Evolutionary conservation across 1,284 basidiomycete genomes (phyloP).

Genomic region (Ustilago xerochloae): DNA sequence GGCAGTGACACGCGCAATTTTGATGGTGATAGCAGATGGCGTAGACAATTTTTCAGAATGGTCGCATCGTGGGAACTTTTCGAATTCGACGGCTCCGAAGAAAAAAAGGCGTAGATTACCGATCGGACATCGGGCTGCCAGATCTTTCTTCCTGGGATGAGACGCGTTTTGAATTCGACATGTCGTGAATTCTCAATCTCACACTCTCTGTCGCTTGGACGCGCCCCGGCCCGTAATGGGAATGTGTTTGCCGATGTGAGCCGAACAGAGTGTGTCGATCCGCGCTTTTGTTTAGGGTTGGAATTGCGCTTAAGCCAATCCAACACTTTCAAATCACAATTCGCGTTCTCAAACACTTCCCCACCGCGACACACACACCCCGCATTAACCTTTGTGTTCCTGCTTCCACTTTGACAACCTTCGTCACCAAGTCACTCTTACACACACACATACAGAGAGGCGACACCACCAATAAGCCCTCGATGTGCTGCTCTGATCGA

Average conservation of each 20-base stretch:
- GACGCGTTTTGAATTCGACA: no score
- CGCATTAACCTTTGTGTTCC: not conserved
- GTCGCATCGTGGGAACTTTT: conserved; percentile 36
- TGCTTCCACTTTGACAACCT: not conserved
- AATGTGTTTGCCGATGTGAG: conserved; percentile 17
- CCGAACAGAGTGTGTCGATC: conserved; percentile 12
- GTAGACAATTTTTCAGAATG: not conserved
- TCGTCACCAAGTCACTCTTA: not conserved
- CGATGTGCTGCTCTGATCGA: not conserved
- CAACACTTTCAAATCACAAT: conserved; percentile 12
- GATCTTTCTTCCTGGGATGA: no score
- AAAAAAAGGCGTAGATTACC: not conserved
- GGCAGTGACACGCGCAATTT: not conserved
- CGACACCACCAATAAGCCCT: not conserved
- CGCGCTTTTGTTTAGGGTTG: not conserved
- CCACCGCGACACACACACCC: no score
- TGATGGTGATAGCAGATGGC: conserved; percentile 1
- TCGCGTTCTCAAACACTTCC: conserved; percentile 2
- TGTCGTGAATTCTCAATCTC: no score
- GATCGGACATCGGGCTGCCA: no score
- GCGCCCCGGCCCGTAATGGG: no score
- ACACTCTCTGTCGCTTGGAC: no score
- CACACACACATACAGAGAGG: not conserved
- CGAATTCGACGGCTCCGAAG: conserved; percentile 12
- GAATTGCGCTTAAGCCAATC: conserved; percentile 38